Evolutionary conservation across 371 early-diverging fungal species (phyloP), one percentile per base, ranked within the genome.

Genomic region (Circinella minor): DNA sequence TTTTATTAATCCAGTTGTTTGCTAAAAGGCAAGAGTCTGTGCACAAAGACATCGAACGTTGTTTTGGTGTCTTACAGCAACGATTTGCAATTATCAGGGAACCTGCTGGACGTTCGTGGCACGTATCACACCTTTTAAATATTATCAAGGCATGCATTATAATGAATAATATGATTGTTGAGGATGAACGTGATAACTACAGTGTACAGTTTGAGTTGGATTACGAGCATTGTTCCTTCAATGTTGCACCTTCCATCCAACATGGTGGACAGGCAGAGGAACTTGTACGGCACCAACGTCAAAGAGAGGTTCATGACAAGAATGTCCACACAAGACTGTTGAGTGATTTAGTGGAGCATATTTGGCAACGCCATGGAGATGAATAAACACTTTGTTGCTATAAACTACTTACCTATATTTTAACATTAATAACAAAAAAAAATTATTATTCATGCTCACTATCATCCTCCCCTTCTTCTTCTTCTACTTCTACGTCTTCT

Each of bases 111-210:
- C 27, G 34, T 36, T 37, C 37, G 20, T 59, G 59, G 59, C 37
- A 27, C 8, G 37, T 36, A 37, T 27, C 27, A 59, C 4, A 59
- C 59, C 36, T 59, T 18, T 9, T 8, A 59, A 37, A 59, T 27
- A 37, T 59, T 15, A 59, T 34, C 11, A 59, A 59, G 59, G 59
- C 59, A 4, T 59, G 59, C 15, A 37, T 59, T 36, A 57, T 57
- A 11, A 57, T 57, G 57, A 11, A 57, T 36, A 57, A 57, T 14
- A 57, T 57, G 57, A 57, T 57, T 27, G 36, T 57, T 20, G 57
- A 57, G 36, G 27, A 57, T 34, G 57, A 57, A 14, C 49, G 49
- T n/a, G n/a, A n/a, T n/a, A n/a, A n/a, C n/a, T n/a, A n/a, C n/a
- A n/a, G n/a, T n/a, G n/a, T n/a, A n/a, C 17, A 49, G 49, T 49